Evolutionary conservation across 805 yeast genomes (phyloP).

Genomic region (Wickerhamiella azyma): DNA sequence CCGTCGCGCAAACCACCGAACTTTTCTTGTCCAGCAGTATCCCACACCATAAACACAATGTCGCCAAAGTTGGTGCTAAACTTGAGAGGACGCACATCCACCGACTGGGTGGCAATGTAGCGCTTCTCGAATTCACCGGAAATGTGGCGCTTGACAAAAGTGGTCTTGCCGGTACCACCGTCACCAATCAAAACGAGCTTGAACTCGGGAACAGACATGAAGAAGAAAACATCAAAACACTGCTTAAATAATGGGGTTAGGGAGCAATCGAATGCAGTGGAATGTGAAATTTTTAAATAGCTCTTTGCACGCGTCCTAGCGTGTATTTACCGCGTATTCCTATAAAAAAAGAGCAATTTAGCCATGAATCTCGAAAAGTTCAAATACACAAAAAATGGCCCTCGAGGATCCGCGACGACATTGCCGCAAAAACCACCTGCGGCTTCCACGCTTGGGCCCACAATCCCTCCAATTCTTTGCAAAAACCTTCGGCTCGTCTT

Average conservation of each 20-base stretch:
- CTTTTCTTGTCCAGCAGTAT: constrained; percentile 99
- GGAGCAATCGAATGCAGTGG: constrained; percentile 4
- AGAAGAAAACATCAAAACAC: constrained; percentile 1
- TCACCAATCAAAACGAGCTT: constrained; percentile 98
- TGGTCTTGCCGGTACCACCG: constrained; percentile 99
- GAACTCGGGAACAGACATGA: constrained; percentile 59
- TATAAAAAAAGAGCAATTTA: too few species aligned
- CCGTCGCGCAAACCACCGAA: constrained; percentile 99
- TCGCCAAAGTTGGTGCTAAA: constrained; percentile 98
- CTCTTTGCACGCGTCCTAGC: background rate
- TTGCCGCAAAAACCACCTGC: background rate
- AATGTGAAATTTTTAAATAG: background rate
- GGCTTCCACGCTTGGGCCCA: background rate
- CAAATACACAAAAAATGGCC: background rate
- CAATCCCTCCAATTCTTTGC: constrained; percentile 20
- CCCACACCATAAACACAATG: constrained; percentile 99
- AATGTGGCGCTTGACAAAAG: constrained; percentile 98
- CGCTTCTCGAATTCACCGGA: constrained; percentile 98
- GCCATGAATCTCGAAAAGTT: background rate
- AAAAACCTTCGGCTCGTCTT: constrained; percentile 36
- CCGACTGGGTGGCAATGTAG: constrained; percentile 98
- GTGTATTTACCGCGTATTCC: too few species aligned
- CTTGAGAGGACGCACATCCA: constrained; percentile 96
- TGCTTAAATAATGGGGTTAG: constrained; percentile 6
- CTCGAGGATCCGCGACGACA: background rate